Evolutionary conservation across 2,329 filamentous ascomycete species (phyloP).

Genomic region (Alternaria burnsii): DNA sequence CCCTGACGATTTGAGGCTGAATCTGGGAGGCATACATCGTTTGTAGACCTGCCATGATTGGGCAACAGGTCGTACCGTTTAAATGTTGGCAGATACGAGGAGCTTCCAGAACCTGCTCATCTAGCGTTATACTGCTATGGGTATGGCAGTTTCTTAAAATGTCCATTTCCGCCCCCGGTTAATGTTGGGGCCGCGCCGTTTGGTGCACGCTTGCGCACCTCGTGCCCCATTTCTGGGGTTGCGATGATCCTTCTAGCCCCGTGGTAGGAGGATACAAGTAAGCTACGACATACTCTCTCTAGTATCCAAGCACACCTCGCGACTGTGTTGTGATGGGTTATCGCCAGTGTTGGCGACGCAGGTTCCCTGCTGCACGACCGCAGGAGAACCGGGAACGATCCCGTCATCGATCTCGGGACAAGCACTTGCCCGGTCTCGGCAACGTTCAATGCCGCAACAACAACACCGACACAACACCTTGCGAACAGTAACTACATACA

Average conservation of each 20-base stretch:
- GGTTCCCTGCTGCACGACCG: neutral
- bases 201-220: neutral
- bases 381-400: neutral
- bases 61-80: neutral
- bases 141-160: neutral
- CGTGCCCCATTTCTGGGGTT: constrained; percentile 2
- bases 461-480: neutral
- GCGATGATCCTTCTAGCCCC: neutral
- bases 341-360: neutral
- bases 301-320: neutral
- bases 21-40: constrained; percentile 12
- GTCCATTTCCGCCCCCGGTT: constrained; percentile 1
- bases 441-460: neutral
- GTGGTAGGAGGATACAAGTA: constrained; percentile 1
- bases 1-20: constrained; percentile 9
- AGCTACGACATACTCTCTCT: neutral
- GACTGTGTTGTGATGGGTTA: neutral
- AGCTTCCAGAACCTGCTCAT: neutral
- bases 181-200: neutral
- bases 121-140: neutral
- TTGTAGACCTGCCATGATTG: constrained; percentile 3
- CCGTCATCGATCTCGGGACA: neutral
- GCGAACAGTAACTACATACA: neutral
- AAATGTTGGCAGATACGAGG: neutral
- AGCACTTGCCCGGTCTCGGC: neutral